Percentiles rank a stretch among this genome's conserved stretches.
These are phyloP conservation scores for Scytalidium sp. DNA, from an alignment of 2,329 filamentous ascomycete genomes.

Conservation along the genomic window DNA sequence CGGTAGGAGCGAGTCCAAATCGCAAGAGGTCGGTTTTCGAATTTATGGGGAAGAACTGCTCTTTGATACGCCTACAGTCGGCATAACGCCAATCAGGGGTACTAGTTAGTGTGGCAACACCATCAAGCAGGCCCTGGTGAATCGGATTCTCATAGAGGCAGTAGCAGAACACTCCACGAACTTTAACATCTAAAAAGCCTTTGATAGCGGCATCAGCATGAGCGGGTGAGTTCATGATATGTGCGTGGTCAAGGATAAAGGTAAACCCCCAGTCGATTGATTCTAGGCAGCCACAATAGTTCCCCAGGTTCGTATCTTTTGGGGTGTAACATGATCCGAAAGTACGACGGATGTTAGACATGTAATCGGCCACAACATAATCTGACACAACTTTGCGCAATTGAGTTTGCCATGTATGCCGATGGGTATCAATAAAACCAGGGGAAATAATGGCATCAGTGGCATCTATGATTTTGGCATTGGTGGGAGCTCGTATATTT, in stretches of 20 bases:
- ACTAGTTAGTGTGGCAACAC: not conserved
- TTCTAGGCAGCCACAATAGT: slow-evolving; percentile 6
- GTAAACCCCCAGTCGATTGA: slow-evolving; percentile 8
- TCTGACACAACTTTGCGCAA: slow-evolving; percentile 3
- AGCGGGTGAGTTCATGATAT: slow-evolving; percentile 7
- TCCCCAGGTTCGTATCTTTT: slow-evolving; percentile 7
- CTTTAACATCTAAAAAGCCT: slow-evolving; percentile 5
- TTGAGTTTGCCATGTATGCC: slow-evolving; percentile 5
- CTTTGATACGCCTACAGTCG: not conserved
- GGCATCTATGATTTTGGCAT: slow-evolving; percentile 3
- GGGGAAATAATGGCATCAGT: slow-evolving; percentile 3
- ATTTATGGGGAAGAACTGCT: not conserved
- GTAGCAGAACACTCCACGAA: slow-evolving; percentile 8
- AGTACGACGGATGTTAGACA: slow-evolving; percentile 2
- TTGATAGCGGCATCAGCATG: slow-evolving; percentile 6
- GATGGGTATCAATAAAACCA: slow-evolving; percentile 5
- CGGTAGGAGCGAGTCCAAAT: too few species aligned
- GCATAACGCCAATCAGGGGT: not conserved
- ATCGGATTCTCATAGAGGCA: slow-evolving; percentile 4
- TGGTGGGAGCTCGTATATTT: not conserved
- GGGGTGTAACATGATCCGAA: slow-evolving; percentile 5
- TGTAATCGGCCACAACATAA: slow-evolving; percentile 4
- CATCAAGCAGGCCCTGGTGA: not conserved
- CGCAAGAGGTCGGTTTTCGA: too few species aligned
- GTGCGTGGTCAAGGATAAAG: slow-evolving; percentile 6